phyloP scores from a whole-genome alignment of 495 filamentous ascomycete species.

The Jackrogersella minutella region DNA sequence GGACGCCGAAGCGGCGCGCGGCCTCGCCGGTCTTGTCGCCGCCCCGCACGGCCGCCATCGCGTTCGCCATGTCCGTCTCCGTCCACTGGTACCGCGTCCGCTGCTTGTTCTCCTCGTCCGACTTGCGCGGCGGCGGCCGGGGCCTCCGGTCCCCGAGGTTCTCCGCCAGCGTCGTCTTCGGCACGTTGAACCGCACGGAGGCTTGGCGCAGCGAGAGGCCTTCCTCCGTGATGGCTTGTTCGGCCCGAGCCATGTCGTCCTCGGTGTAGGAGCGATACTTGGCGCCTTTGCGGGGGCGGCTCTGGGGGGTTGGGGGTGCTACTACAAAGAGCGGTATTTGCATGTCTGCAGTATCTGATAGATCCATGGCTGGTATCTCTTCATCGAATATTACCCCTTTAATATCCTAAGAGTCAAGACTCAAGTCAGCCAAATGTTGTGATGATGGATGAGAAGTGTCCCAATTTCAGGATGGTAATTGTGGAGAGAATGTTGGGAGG shows the following conservation, averaged over 20 bases:
- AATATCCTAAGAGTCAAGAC: background rate
- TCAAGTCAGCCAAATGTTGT: background rate
- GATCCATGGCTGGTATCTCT: constrained; percentile 10
- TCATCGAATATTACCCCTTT: background rate
- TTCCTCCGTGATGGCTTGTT: constrained; percentile 17
- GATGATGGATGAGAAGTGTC: constrained; percentile 13
- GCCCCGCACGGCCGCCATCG: constrained; percentile 4
- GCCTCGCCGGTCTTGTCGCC: constrained; percentile 10
- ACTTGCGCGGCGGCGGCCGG: constrained; percentile 14
- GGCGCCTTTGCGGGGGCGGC: constrained; percentile 2
- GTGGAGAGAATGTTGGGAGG: background rate
- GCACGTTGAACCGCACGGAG: constrained; percentile 7
- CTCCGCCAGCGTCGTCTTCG: constrained; percentile 19
- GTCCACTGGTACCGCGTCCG: constrained; percentile 23
- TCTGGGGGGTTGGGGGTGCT: background rate
- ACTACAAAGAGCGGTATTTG: constrained; percentile 9
- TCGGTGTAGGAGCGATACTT: constrained; percentile 27
- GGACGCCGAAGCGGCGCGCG: constrained; percentile 21
- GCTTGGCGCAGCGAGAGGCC: constrained; percentile 21
- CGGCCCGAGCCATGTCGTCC: constrained; percentile 23
- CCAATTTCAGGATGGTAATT: background rate
- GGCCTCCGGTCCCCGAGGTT: constrained; percentile 11
- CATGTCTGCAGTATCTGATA: constrained; percentile 1
- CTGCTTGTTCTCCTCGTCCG: background rate
- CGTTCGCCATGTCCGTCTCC: constrained; percentile 13